Percentiles rank a stretch among this genome's conserved stretches.
Evolutionary conservation across 2,329 filamentous ascomycete species (phyloP).

Genomic region (Zopfia rhizophila): DNA sequence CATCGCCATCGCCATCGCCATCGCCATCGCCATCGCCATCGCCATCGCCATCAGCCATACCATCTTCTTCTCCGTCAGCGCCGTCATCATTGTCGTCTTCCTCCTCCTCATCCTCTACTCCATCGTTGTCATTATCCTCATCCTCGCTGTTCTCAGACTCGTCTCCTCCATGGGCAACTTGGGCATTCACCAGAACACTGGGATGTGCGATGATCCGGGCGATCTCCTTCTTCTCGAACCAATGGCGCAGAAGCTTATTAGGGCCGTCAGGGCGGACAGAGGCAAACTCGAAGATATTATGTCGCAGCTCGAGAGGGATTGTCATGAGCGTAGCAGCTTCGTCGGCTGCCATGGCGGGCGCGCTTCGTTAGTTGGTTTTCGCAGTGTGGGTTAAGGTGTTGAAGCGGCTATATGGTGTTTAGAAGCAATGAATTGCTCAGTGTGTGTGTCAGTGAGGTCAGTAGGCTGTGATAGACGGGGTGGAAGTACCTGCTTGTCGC

Average conservation of each 20-base stretch:
- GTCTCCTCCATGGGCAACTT: not conserved
- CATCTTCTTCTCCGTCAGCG: not conserved
- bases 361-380: not conserved
- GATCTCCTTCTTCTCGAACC: constrained; percentile 49
- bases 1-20: not conserved
- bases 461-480: no score
- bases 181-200: no score
- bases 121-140: not conserved
- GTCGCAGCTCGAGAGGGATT: constrained; percentile 46
- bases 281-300: constrained; percentile 38
- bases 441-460: constrained; percentile 3
- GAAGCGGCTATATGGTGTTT: not conserved
- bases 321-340: constrained; percentile 24
- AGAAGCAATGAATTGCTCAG: not conserved
- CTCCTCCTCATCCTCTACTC: not conserved
- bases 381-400: constrained; percentile 3
- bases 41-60: not conserved
- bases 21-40: not conserved
- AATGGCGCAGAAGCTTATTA: constrained; percentile 40
- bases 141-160: no score
- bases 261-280: constrained; percentile 28
- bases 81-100: constrained; percentile 2
- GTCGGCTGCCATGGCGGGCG: constrained; percentile 4
- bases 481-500: no score
- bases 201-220: constrained; percentile 25